Percentiles rank a stretch among this genome's conserved stretches.
phyloP scores from a whole-genome alignment of 768 basidiomycete genomes.

The Leccinum boreale region DNA sequence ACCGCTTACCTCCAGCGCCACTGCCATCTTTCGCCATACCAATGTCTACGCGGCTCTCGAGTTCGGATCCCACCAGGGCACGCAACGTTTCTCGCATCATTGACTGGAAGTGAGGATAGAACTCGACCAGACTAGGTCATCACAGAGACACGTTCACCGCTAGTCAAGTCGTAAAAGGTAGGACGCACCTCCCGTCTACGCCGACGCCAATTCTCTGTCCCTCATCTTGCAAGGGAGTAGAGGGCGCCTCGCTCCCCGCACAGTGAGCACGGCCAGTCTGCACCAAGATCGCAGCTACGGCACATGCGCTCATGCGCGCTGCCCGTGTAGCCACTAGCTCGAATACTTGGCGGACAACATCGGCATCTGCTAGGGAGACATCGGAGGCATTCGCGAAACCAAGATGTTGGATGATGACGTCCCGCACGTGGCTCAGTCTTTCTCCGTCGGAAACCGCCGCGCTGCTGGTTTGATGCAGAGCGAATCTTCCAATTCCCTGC shows the following conservation, averaged over 20 bases:
- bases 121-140: constrained; percentile 71
- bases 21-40: constrained; percentile 97
- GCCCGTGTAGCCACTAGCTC: constrained; percentile 78
- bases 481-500: constrained; percentile 42
- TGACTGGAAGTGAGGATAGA: constrained; percentile 84
- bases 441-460: constrained; percentile 8
- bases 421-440: constrained; percentile 53
- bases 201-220: constrained; percentile 71
- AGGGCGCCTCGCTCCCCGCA: constrained; percentile 30
- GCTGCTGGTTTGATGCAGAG: constrained; percentile 18
- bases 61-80: constrained; percentile 73
- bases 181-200: constrained; percentile 82
- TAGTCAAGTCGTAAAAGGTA: background rate
- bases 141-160: background rate
- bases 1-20: constrained; percentile 85
- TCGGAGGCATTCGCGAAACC: constrained; percentile 49
- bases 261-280: constrained; percentile 73
- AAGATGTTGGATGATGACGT: constrained; percentile 60
- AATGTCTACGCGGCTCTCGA: constrained; percentile 78
- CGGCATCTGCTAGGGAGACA: constrained; percentile 57
- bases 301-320: constrained; percentile 79
- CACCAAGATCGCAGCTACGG: constrained; percentile 79
- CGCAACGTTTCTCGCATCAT: constrained; percentile 72
- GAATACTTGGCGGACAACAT: constrained; percentile 81
- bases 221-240: constrained; percentile 25